Base-by-base conservation (phyloP, 495 filamentous ascomycete species). In the Hypoxylon lienhwacheense region DNA sequence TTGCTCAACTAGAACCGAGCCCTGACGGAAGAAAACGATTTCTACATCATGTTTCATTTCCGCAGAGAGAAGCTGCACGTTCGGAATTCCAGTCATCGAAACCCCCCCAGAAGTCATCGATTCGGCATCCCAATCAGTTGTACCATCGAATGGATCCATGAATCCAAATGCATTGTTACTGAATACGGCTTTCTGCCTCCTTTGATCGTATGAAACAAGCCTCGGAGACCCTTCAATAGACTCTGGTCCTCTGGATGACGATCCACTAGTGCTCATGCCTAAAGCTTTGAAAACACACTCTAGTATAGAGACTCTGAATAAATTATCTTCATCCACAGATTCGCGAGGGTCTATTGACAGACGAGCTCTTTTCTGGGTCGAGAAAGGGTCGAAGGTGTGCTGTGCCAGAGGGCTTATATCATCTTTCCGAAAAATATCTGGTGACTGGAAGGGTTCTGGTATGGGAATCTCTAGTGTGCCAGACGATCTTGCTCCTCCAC, bases 271-370 rank as follows among this genome's bases (percentile, higher is more conserved):
- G 0, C 85, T 86, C 53, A 98, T 71, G 2, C 93, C 93, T 58
- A 98, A 87, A 7, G 91, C 88, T 66, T 95, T 97, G 71, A 96
- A 90, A 63, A 97, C 95, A 66, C 93, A 97, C 46, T 96, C 91
- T 14, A 97, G 70, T 14, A 97, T 90, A 0, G 90, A 92, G 54
- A 89, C 88, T 12, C 95, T 79, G 67, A 97, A 97, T 7, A 92
- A 61, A 44, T 82, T 79, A 59, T 97, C 91, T 59, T 97, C 93
- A 48, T 96, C 84, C 8, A 91, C 65, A 3, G 85, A 83, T 19
- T 95, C 88, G 53, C 88, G 83, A 5, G 84, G 83, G 52, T 85
- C 82, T 10, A 85, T 70, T 7, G 75, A 64, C 5, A 79, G 63
- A 28, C 79, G 77, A 24, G 62, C 69, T 34, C 83, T 73, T 3